Evolutionary conservation across 1,284 basidiomycete genomes (phyloP), one percentile per base, ranked within the genome.

Genomic region (Pulveroboletus sp.): DNA sequence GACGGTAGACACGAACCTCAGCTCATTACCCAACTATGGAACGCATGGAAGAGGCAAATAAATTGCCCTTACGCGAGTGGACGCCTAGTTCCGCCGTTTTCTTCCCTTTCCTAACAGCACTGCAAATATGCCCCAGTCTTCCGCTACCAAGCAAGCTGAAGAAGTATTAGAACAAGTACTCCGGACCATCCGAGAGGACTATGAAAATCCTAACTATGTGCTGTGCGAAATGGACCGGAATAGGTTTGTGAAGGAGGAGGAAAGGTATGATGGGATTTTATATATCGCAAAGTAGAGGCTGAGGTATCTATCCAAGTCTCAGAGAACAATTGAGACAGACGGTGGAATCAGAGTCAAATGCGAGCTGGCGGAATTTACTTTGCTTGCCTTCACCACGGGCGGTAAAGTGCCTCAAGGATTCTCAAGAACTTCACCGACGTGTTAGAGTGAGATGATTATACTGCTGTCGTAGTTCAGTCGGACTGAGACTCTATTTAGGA

Each of bases 41-140:
- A 2, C 40, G 29, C 45, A 12, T 44, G 44, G 26, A 43, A 49
- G 35, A 43, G 33, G 33, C 40, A 25, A 10, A 68, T 66, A 67
- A 65, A 68, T 66, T 44, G 17, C 20, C 28, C 24, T n/a, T n/a
- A n/a, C n/a, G n/a, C n/a, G n/a, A n/a, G n/a, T n/a, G n/a, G n/a
- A n/a, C n/a, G n/a, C n/a, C n/a, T n/a, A 31, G 4, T 12, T 31
- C 29, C 29, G 2, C 12, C 6, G 8, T 31, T 24, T 26, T 31
- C 31, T 20, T 11, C 31, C 10, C 42, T 36, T 14, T 31, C 29
- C 26, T n/a, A 22, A 42, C 44, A 24, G 6, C 11, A 29, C 12
- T 5, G 2, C 38, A 28, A 31, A 54, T 20, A 68, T 65, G 66
- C 39, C 31, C 2, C 62, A 44, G 28, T 49, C 62, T 15, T 40